Percentiles rank a stretch among this genome's conserved stretches.
Conservation (phyloP, 1,284 basidiomycete species). For the Ceratobasidium sp. region DNA sequence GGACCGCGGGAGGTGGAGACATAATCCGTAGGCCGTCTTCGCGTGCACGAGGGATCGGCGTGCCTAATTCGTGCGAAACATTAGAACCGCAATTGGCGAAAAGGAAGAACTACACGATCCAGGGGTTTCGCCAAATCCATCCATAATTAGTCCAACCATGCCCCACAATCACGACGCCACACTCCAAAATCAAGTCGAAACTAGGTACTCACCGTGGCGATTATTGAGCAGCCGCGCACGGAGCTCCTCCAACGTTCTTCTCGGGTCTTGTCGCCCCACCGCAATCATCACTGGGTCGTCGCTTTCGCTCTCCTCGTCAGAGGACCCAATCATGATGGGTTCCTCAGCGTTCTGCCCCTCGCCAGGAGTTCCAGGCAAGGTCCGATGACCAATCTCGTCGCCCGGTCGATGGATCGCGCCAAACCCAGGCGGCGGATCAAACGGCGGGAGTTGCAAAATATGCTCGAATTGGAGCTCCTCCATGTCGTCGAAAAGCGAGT, state of each 20-base stretch:
- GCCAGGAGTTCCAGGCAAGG: neutral
- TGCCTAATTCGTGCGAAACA: neutral
- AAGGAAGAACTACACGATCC: neutral
- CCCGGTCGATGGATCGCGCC: neutral
- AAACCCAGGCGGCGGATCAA: neutral
- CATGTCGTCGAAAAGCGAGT: neutral
- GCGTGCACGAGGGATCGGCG: slow-evolving; percentile 32
- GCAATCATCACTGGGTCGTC: neutral
- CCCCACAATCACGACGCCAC: neutral
- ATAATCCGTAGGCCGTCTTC: slow-evolving; percentile 20
- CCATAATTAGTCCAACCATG: neutral
- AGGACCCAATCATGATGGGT: slow-evolving; percentile 33
- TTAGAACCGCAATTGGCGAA: neutral
- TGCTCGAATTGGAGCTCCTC: neutral
- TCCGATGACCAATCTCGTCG: neutral
- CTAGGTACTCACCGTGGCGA: neutral
- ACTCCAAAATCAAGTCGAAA: neutral
- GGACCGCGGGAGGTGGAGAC: slow-evolving; percentile 7
- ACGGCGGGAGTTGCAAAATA: neutral
- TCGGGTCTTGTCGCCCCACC: too few relatives aligned
- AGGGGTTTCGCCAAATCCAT: neutral
- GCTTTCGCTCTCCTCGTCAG: slow-evolving; percentile 26
- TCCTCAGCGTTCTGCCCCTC: slow-evolving; percentile 22
- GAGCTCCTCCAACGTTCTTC: slow-evolving; percentile 11
- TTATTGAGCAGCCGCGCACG: slow-evolving; percentile 2